Conservation (phyloP, 1,284 basidiomycete species). For the Ceratobasidium sp. region DNA sequence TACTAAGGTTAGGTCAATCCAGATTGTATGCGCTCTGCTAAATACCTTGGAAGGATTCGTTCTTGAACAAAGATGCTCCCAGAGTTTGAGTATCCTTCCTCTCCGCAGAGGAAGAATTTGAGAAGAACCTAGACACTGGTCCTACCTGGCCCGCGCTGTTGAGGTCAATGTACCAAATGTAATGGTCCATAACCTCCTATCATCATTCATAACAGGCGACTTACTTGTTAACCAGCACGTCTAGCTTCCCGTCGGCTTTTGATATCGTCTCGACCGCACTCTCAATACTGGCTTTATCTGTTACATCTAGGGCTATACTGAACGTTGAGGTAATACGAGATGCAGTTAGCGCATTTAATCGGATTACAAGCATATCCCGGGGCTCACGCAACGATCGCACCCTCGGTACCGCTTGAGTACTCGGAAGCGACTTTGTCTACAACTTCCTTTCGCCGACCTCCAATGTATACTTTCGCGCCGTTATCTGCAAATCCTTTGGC, state of each 20-base stretch:
- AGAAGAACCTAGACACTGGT: slow-evolving; percentile 71
- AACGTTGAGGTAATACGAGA: slow-evolving; percentile 9
- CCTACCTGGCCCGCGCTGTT: slow-evolving; percentile 81
- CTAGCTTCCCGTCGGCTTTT: slow-evolving; percentile 74
- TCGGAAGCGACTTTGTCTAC: slow-evolving; percentile 66
- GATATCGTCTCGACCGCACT: slow-evolving; percentile 67
- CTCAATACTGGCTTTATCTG: slow-evolving; percentile 74
- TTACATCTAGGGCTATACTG: slow-evolving; percentile 78
- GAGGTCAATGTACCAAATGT: too few species aligned
- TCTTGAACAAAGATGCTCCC: slow-evolving; percentile 73
- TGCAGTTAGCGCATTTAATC: neutral
- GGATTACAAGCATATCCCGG: neutral
- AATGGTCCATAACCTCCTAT: neutral
- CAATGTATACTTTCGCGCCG: slow-evolving; percentile 86
- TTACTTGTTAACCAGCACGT: slow-evolving; percentile 85
- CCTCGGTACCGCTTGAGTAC: slow-evolving; percentile 47
- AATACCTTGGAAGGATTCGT: slow-evolving; percentile 67
- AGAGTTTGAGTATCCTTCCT: slow-evolving; percentile 72
- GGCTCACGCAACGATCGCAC: slow-evolving; percentile 34
- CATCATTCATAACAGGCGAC: too few species aligned
- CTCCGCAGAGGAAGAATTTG: slow-evolving; percentile 68
- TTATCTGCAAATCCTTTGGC: slow-evolving; percentile 78
- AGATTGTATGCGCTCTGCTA: slow-evolving; percentile 55
- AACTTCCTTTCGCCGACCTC: slow-evolving; percentile 73
- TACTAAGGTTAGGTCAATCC: neutral